These are phyloP conservation scores for Stephanocyclus meneghinianus DNA, from an alignment of 352 stramenopile species.

Conservation along the genomic window DNA sequence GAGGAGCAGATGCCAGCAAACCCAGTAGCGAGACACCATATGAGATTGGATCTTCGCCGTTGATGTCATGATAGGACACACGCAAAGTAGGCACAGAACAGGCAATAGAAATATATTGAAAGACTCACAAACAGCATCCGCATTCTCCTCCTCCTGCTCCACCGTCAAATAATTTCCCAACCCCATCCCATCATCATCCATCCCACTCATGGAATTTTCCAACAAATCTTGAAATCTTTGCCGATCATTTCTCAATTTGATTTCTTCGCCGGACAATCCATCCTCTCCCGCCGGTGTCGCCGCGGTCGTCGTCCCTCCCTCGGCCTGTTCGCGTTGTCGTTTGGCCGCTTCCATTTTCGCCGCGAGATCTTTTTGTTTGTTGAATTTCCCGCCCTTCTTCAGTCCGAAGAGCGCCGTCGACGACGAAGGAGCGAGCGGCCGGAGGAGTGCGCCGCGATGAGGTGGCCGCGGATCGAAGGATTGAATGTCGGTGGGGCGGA, in stretches of 20 bases:
- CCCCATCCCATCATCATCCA: constrained; percentile 37
- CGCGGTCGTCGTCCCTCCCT: not conserved
- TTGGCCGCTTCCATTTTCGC: constrained; percentile 73
- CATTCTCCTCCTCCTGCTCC: constrained; percentile 76
- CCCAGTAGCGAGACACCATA: too few relatives aligned
- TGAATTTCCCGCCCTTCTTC: constrained; percentile 60
- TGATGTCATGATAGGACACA: too few relatives aligned
- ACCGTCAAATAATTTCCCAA: constrained; percentile 62
- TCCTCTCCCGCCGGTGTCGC: not conserved
- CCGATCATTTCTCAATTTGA: constrained; percentile 76
- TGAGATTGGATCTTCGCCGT: too few relatives aligned
- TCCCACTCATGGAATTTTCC: constrained; percentile 57
- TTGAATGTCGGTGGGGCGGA: constrained; percentile 1
- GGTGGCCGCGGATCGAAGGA: not conserved
- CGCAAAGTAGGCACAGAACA: too few relatives aligned
- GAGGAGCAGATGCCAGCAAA: not conserved
- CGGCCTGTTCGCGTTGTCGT: constrained; percentile 42
- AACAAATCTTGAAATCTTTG: constrained; percentile 74
- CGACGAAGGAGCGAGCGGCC: not conserved
- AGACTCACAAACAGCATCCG: constrained; percentile 59
- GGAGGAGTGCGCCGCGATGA: not conserved
- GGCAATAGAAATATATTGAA: too few relatives aligned
- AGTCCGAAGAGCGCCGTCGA: constrained; percentile 27
- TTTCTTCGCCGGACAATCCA: constrained; percentile 60
- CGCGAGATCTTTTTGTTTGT: constrained; percentile 74